These are phyloP conservation scores for Whalleya microplaca DNA, from an alignment of 2,329 filamentous ascomycete species.

Conservation along the genomic window DNA sequence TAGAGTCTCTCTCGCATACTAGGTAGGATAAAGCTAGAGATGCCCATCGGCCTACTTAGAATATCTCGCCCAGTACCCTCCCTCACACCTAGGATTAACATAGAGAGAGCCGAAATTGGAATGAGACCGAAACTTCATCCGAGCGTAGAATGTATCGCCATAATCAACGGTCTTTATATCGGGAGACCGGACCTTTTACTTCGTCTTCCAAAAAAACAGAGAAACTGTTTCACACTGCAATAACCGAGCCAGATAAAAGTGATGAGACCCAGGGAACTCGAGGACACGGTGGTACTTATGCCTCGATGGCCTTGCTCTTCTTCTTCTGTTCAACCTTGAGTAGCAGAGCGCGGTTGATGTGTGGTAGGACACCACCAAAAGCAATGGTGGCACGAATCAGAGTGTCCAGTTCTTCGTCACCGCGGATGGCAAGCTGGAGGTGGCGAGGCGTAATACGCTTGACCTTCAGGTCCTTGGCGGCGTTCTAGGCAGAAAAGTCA, in stretches of 20 bases:
- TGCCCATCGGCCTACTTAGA: background rate
- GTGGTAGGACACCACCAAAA: constrained; percentile 95
- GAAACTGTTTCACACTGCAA: constrained; percentile 14
- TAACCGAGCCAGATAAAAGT: constrained; percentile 19
- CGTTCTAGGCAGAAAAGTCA: constrained; percentile 63
- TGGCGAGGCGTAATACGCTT: constrained; percentile 99
- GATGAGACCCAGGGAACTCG: constrained; percentile 7
- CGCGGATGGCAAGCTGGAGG: constrained; percentile 95
- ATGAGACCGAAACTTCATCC: constrained; percentile 15
- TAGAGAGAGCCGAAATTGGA: constrained; percentile 5
- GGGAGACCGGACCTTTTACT: constrained; percentile 7
- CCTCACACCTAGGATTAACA: constrained; percentile 6
- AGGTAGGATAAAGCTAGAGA: background rate
- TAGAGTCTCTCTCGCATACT: background rate
- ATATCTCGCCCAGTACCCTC: constrained; percentile 1
- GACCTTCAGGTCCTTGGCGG: constrained; percentile 98
- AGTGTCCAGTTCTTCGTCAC: constrained; percentile 97
- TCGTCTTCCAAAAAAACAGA: constrained; percentile 11
- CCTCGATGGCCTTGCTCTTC: constrained; percentile 66
- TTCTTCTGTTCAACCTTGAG: constrained; percentile 98
- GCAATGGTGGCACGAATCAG: constrained; percentile 97
- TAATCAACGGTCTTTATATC: constrained; percentile 19
- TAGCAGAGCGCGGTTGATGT: constrained; percentile 96
- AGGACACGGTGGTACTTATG: constrained; percentile 35
- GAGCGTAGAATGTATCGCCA: constrained; percentile 14